Base-by-base conservation (phyloP, 2,329 filamentous ascomycete genomes). In the Anthostomella pinea region DNA sequence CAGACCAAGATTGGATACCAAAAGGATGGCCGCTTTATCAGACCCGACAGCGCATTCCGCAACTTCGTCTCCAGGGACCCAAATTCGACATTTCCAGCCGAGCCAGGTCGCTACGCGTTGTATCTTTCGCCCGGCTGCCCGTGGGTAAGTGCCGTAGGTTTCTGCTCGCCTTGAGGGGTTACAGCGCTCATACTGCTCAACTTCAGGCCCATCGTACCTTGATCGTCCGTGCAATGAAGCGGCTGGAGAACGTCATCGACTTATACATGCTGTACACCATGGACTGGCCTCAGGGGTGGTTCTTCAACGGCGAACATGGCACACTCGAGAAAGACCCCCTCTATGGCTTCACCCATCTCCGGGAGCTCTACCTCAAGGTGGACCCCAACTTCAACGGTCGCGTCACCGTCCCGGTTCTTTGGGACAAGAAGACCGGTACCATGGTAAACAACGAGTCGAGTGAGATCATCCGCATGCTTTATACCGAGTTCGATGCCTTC, bases 401-500 rank as follows among this genome's bases (percentile, higher is more conserved):
- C 6, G 86, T 84, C 56, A 89, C 85, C 0, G 85, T 90, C 2
- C 85, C 85, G 0, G 79, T 82, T 0, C 69, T 89, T 8, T 86
- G 78, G 68, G 83, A 87, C 48, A 83, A 79, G 57, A 77, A 83
- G 57, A 68, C 70, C 16, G 75, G 81, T 31, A 77, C 72, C 11
- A 85, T 91, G 48, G 87, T 93, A 29, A 89, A 77, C 70, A 94
- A 94, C 47, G 87, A 93, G 68, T 85, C 81, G 36, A 78, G 79
- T 34, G 87, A 93, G 59, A 91, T 93, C 50, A 88, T 93, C 50
- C 77, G 86, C 46, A 90, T 91, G 83, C 69, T 93, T 43, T 88
- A 87, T 62, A 71, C 73, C 8, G 83, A 79, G 36, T 89, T 90
- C 52, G 84, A 90, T 43, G 65, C 71, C 30, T 53, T 81, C 5